phyloP scores from a whole-genome alignment of 2,329 filamentous ascomycete genomes.

The Westerdykella sp. region DNA sequence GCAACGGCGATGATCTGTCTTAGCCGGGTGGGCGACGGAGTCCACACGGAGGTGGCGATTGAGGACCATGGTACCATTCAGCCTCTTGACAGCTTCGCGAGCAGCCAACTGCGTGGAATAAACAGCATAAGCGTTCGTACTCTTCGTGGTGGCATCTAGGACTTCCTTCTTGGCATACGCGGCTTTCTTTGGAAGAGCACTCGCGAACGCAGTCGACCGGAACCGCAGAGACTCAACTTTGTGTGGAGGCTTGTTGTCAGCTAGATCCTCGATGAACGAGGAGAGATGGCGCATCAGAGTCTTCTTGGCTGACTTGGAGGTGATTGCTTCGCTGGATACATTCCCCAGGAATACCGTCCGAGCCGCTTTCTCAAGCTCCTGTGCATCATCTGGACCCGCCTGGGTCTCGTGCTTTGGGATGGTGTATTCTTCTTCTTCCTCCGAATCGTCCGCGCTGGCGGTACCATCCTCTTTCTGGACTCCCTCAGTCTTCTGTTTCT shows the following conservation, averaged over 20 bases:
- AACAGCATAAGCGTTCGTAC: constrained; percentile 89
- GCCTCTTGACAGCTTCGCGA: constrained; percentile 63
- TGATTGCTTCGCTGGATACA: constrained; percentile 75
- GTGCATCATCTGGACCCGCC: constrained; percentile 36
- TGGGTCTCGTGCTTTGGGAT: constrained; percentile 48
- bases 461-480: constrained; percentile 21
- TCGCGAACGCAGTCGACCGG: constrained; percentile 82
- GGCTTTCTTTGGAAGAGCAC: constrained; percentile 83
- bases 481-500: constrained; percentile 32
- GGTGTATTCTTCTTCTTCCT: constrained; percentile 49
- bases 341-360: constrained; percentile 93
- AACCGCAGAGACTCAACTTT: constrained; percentile 90
- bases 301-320: constrained; percentile 74
- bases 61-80: constrained; percentile 81
- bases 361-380: constrained; percentile 74
- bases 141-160: constrained; percentile 85
- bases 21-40: constrained; percentile 78
- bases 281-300: constrained; percentile 67
- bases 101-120: constrained; percentile 72
- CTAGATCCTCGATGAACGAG: constrained; percentile 59
- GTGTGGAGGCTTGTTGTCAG: constrained; percentile 48
- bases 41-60: constrained; percentile 87
- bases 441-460: constrained; percentile 24
- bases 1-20: constrained; percentile 78
- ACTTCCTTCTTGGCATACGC: constrained; percentile 85